These are phyloP conservation scores for Acacia acuminata DNA, from an alignment of 306 rosid species.

Conservation along the genomic window DNA sequence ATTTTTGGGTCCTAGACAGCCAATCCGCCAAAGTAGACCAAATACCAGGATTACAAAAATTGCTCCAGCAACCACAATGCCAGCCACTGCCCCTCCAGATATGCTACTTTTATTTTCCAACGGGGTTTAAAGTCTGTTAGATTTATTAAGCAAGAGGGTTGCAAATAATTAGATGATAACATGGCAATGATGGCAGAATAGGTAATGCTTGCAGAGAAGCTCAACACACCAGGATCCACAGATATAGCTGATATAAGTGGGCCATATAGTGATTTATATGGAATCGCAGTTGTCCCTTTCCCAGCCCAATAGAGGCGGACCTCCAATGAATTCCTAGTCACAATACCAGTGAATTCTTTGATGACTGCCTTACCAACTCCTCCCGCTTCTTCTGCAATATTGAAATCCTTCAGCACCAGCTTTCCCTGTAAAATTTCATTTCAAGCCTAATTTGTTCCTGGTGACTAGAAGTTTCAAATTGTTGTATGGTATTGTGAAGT, in stretches of 20 bases:
- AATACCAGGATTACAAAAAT: constrained; percentile 31
- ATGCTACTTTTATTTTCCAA: constrained; percentile 30
- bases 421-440: constrained; percentile 43
- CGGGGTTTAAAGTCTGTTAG: constrained; percentile 37
- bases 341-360: constrained; percentile 2
- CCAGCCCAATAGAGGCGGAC: constrained; percentile 69
- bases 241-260: constrained; percentile 81
- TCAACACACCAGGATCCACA: constrained; percentile 43
- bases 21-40: constrained; percentile 42
- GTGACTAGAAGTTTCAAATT: not conserved
- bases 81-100: constrained; percentile 41
- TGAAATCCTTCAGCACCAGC: constrained; percentile 43
- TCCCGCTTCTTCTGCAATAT: constrained; percentile 54
- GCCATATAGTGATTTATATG: constrained; percentile 51
- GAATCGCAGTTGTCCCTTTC: constrained; percentile 58
- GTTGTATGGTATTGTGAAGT: not conserved
- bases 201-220: not conserved
- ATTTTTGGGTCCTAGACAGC: constrained; percentile 31
- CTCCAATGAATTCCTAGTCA: constrained; percentile 46
- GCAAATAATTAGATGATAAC: constrained; percentile 15
- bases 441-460: not conserved
- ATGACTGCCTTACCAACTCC: constrained; percentile 34
- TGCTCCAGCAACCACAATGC: constrained; percentile 43
- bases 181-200: not conserved
- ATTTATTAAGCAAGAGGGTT: not conserved